Percentiles rank a stretch among this genome's conserved stretches.
Evolutionary conservation across 768 basidiomycete genomes (phyloP).

Genomic region (Tricholoma furcatifolium): DNA sequence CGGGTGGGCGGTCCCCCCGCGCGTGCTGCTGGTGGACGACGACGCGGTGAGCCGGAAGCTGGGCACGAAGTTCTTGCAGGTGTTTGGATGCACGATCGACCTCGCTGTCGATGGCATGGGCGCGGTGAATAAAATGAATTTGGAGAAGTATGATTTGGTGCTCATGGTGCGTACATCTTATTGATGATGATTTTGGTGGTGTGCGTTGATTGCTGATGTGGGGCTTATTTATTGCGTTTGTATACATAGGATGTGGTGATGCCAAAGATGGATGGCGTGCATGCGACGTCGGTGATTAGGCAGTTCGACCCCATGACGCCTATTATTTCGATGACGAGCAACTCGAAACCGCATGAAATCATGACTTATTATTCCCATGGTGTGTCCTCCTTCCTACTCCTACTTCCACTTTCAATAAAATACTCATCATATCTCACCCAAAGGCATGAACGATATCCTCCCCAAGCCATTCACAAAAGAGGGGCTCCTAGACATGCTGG

Average conservation of each 20-base stretch:
- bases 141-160: constrained; percentile 94
- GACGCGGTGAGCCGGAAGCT: constrained; percentile 88
- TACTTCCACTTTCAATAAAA: not conserved
- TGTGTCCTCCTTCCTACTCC: constrained; percentile 18
- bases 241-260: constrained; percentile 92
- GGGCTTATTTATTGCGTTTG: no score
- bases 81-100: constrained; percentile 93
- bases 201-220: not conserved
- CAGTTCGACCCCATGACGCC: constrained; percentile 96
- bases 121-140: constrained; percentile 95
- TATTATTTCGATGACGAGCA: constrained; percentile 98
- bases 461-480: constrained; percentile 98
- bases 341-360: constrained; percentile 89
- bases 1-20: constrained; percentile 88
- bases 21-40: constrained; percentile 93
- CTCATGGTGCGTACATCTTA: constrained; percentile 70
- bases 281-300: constrained; percentile 89
- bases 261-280: constrained; percentile 84
- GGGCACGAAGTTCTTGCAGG: constrained; percentile 90
- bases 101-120: constrained; percentile 91
- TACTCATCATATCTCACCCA: not conserved
- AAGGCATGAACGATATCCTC: constrained; percentile 94
- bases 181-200: constrained; percentile 6
- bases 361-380: constrained; percentile 86
- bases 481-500: constrained; percentile 87